A percentile compares a stretch with the other conserved stretches of the same genome.
Evolutionary conservation across 2,329 filamentous ascomycete species (phyloP).

Genomic region (Orbilia javanica): DNA sequence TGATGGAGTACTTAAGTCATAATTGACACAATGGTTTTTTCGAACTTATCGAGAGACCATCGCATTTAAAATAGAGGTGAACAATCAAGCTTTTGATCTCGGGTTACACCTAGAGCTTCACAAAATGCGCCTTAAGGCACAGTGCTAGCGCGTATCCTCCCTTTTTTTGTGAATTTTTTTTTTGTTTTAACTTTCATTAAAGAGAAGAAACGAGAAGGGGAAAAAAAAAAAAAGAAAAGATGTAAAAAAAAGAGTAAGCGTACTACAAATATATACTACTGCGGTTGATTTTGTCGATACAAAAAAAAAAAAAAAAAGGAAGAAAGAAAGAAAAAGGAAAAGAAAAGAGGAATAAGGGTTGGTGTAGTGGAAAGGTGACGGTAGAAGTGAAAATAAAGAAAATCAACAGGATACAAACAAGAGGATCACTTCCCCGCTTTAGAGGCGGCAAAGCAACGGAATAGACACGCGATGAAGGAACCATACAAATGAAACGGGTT

Average conservation of each 20-base stretch:
- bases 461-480: slow-evolving; percentile 33
- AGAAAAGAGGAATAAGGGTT: background rate
- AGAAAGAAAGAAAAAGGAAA: slow-evolving; percentile 28
- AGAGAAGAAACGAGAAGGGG: slow-evolving; percentile 15
- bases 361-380: background rate
- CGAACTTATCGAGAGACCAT: too few species aligned
- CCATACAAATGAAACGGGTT: slow-evolving; percentile 52
- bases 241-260: slow-evolving; percentile 31
- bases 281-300: slow-evolving; percentile 54
- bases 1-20: too few species aligned
- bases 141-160: background rate
- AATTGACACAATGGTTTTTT: too few species aligned
- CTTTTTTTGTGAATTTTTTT: slow-evolving; percentile 42
- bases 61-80: too few species aligned
- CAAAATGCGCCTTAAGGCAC: background rate
- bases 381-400: slow-evolving; percentile 23
- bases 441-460: slow-evolving; percentile 8
- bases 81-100: too few species aligned
- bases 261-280: slow-evolving; percentile 59
- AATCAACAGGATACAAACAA: slow-evolving; percentile 28
- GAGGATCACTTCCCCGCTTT: slow-evolving; percentile 6
- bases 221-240: slow-evolving; percentile 18
- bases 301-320: slow-evolving; percentile 29
- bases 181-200: slow-evolving; percentile 45
- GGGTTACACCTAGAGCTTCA: background rate